Evolutionary conservation across 106 monocot species (phyloP), one percentile per base, ranked within the genome.

Genomic region (Acorus gramineus): DNA sequence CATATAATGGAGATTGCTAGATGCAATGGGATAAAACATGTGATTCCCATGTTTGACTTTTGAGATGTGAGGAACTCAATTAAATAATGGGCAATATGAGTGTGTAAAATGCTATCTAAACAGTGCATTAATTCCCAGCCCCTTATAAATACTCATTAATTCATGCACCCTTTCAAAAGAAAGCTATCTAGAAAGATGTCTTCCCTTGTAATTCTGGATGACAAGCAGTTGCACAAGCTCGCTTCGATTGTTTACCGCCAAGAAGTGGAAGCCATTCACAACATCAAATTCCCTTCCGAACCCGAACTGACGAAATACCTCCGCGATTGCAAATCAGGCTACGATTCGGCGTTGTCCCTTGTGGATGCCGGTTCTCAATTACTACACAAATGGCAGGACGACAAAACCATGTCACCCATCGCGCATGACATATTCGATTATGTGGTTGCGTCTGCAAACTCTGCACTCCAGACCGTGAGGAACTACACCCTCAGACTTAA

Each of bases 221-320:
- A 28, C 0, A 1, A 28, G 12, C 2, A 58, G 14, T 3, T 58
- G 12, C 57, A 3, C 3, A 1, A 28, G 6, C 57, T 58, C 11
- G 57, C 14, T 5, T n/a, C n/a, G 2, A 2, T 58, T 1, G 4
- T 58, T 12, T 58, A 58, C 57, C 57, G 14, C 57, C 57, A 58
- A 58, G 57, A 58, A 58, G 57, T 11, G n/a, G 57, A 58, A 6
- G 57, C 57, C 57, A 58, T 58, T n/a, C 9, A 58, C 2, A 28
- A 28, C 3, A 58, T 58, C 57, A n/a, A 58, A 5, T 58, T 58
- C 57, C 9, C 6, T 5, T 58, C 57, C 0, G 14, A 12, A 6
- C 14, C 14, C 57, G 57, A 58, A 28, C 57, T 12, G 6, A 2
- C 57, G 2, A n/a, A 58, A 28, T 58, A 12, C 57, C 57, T 58